Base-by-base conservation (phyloP, 371 early-diverging fungal species). In the Mucor racemosus region DNA sequence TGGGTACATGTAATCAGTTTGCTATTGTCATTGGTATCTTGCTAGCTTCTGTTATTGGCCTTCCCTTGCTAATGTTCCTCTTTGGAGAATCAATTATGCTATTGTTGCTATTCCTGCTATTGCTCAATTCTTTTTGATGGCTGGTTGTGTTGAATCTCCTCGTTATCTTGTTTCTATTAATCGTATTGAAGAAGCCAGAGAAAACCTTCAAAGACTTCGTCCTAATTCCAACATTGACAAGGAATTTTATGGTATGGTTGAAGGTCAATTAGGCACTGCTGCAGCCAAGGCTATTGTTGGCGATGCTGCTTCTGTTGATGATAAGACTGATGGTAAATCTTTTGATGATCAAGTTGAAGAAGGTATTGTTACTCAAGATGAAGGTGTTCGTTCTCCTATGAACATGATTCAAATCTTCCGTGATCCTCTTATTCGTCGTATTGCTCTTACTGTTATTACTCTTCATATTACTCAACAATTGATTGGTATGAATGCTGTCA, bases 281-380 rank as follows among this genome's bases (percentile, higher is more conserved):
- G 62, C 99, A 50, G 96, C 97, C 35, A 89, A 89, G 69, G 92
- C 97, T 31, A 98, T 98, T 59, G 98, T 97, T 65, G 91, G 95
- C 68, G 91, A 96, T 64, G 97, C 96, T 44, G 96, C 97, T 14
- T 86, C 93, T 9, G 13, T 31, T 14, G 55, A 54, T 7, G 55
- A 53, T 15, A 19, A 54, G 1, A 26, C 1, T 26, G 26, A 26
- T 26, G 26, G 1, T 26, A 60, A 60, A 34, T 44, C 41, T 1
- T n/a, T 21, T 11, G 5, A 42, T 13, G 58, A 71, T 10, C 56
- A 62, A 41, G 31, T 41, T 42, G 64, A 64, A 61, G 61, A 61
- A 13, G 61, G 61, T 61, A 50, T 48, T 21, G 35, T 39, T 59
- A 41, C 41, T 17, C 44, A 33, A 34, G 55, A 44, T 38, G 60